Evolutionary conservation across 345 rosid species (phyloP).

Genomic region (Acer yangbiense): DNA sequence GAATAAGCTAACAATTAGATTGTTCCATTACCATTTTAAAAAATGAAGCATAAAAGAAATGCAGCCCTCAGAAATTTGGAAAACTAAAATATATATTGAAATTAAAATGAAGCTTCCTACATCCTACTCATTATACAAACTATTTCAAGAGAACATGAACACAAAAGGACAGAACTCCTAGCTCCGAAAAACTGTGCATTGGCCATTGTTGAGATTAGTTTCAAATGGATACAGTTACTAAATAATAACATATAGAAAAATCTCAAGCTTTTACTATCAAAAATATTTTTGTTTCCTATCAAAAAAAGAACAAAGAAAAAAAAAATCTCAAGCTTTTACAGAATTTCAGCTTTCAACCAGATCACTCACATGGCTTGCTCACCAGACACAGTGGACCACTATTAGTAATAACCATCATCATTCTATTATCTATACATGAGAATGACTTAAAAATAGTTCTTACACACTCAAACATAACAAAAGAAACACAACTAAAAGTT

Average conservation of each 20-base stretch:
- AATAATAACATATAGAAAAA: not conserved
- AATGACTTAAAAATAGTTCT: not conserved
- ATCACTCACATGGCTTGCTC: not conserved
- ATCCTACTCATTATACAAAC: not conserved
- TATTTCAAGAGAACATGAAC: not conserved
- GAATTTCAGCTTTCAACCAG: conserved; percentile 1
- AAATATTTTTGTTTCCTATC: not conserved
- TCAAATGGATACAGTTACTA: not conserved
- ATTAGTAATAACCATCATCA: not conserved
- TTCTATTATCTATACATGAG: not conserved
- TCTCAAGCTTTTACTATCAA: not conserved
- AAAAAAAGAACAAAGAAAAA: not conserved
- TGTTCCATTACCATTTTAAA: not conserved
- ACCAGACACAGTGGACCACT: not conserved
- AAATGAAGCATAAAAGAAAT: not conserved
- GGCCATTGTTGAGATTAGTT: not conserved
- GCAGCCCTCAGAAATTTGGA: conserved; percentile 11
- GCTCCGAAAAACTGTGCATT: not conserved
- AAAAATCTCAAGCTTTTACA: not conserved
- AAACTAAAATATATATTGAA: not conserved
- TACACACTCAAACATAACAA: not conserved
- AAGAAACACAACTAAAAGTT: not conserved
- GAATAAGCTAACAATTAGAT: not conserved
- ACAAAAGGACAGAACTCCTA: not conserved
- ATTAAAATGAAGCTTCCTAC: not conserved